A percentile compares a stretch with the other conserved stretches of the same genome.
These are phyloP conservation scores for Pestalotiopsis sp. DNA, from an alignment of 2,329 filamentous ascomycete species.

Conservation along the genomic window DNA sequence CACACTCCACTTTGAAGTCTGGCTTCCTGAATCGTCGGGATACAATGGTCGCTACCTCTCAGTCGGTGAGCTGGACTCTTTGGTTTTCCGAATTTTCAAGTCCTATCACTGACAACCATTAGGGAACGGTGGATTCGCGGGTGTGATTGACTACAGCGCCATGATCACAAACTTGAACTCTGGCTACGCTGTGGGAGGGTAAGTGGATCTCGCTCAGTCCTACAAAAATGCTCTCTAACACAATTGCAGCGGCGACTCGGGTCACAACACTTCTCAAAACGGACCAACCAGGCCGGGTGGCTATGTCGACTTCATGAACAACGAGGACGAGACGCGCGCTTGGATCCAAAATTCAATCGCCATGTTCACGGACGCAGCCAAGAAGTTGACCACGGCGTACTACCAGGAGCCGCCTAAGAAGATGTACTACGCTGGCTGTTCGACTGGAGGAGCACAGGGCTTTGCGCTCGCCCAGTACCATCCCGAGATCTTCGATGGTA, in stretches of 20 bases:
- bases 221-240: neutral
- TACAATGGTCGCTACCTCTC: constrained; percentile 26
- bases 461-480: constrained; percentile 42
- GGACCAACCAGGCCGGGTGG: constrained; percentile 21
- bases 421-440: constrained; percentile 43
- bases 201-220: neutral
- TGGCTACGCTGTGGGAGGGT: constrained; percentile 26
- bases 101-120: neutral
- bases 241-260: constrained; percentile 20
- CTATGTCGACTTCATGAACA: constrained; percentile 22
- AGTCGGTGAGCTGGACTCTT: constrained; percentile 20
- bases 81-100: no score
- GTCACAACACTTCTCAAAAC: constrained; percentile 22
- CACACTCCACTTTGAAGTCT: constrained; percentile 27
- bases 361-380: constrained; percentile 33
- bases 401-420: constrained; percentile 33
- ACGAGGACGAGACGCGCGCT: constrained; percentile 24
- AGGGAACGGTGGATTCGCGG: constrained; percentile 29
- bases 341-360: constrained; percentile 42
- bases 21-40: constrained; percentile 20
- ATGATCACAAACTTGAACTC: constrained; percentile 24
- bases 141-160: constrained; percentile 19
- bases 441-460: constrained; percentile 43
- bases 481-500: constrained; percentile 44
- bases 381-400: constrained; percentile 31